phyloP scores from a whole-genome alignment of 163 green algal species.

The Trebouxia gelatinosa region DNA sequence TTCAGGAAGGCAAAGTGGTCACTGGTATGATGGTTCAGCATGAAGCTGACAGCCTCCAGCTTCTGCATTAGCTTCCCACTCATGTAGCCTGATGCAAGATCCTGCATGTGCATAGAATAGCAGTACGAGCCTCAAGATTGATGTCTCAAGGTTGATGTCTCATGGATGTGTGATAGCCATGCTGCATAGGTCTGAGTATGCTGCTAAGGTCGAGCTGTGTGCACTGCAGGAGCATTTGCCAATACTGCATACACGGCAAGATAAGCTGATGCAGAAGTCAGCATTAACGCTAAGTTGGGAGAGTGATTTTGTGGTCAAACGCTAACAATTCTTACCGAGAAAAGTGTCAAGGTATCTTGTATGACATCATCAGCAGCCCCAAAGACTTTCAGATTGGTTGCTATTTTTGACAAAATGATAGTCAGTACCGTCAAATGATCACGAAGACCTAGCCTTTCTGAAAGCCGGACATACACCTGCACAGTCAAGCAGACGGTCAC shows the following conservation, averaged over 20 bases:
- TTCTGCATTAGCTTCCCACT: constrained; percentile 95
- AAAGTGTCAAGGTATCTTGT: constrained; percentile 83
- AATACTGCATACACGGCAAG: too few species aligned
- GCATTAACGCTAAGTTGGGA: too few species aligned
- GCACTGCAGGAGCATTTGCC: too few species aligned
- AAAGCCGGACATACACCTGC: constrained; percentile 80
- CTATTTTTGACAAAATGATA: constrained; percentile 89
- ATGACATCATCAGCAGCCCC: constrained; percentile 82
- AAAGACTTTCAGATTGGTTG: constrained; percentile 88
- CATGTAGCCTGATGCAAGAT: constrained; percentile 92
- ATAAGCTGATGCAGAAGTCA: too few species aligned
- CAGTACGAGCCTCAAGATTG: too few species aligned
- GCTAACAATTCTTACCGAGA: constrained; percentile 85
- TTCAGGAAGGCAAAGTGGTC: constrained; percentile 91
- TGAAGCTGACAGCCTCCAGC: constrained; percentile 84
- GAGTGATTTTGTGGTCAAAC: too few species aligned
- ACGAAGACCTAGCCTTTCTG: constrained; percentile 74
- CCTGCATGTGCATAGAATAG: too few species aligned
- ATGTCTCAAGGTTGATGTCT: too few species aligned
- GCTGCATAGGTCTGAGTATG: too few species aligned
- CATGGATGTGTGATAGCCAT: too few species aligned
- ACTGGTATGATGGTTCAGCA: constrained; percentile 85
- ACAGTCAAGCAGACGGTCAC: background rate
- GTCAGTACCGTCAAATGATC: constrained; percentile 89
- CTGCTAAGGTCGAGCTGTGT: too few species aligned